Evolutionary conservation across 495 filamentous ascomycete species (phyloP), one percentile per base, ranked within the genome.

Genomic region (Xylaria scruposa): DNA sequence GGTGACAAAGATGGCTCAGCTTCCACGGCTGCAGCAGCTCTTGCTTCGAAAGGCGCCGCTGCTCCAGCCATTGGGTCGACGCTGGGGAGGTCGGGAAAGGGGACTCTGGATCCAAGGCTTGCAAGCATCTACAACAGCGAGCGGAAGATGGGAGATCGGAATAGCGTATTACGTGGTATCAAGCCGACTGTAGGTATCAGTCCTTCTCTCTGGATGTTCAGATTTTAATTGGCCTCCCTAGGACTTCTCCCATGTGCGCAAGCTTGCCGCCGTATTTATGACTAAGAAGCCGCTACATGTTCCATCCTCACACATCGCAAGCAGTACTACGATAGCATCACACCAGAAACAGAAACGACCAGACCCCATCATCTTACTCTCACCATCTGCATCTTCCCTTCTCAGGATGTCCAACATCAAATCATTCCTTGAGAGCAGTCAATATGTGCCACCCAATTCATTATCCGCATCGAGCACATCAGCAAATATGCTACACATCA

Each of bases 361-460:
- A 62, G 94, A 99, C 78, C 97, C 97, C 26, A 99, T 99, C 82
- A 97, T 99, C 83, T 90, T 99, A 17, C 91, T 99, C 76, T 98
- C 97, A 3, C 96, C 97, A n/a, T 98, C 95, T 38, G 97, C 97
- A 42, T 97, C 94, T 26, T 95, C 95, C 10, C 92, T 98, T 60
- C 93, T 99, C n/a, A 92, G 94, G 81, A 94, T 98, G 91, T 91
- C 93, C 29, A 99, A 99, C 81, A 94, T 97, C 83, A 97, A 97
- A 73, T 90, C 93, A 53, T 99, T 99, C 88, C 93, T 99, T 72
- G 90, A 95, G 80, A 87, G 88, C 68, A 94, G 95, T 66, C 80
- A 90, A 53, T 99, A 94, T 82, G 86, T 92, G 3, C 92, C 94
- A 2, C 88, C 94, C 1, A 91, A 94, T 80, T 88, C 91, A 70